Percentiles rank a stretch among this genome's conserved stretches.
phyloP scores from a whole-genome alignment of 495 filamentous ascomycete species.

The Oidiodendron maius region DNA sequence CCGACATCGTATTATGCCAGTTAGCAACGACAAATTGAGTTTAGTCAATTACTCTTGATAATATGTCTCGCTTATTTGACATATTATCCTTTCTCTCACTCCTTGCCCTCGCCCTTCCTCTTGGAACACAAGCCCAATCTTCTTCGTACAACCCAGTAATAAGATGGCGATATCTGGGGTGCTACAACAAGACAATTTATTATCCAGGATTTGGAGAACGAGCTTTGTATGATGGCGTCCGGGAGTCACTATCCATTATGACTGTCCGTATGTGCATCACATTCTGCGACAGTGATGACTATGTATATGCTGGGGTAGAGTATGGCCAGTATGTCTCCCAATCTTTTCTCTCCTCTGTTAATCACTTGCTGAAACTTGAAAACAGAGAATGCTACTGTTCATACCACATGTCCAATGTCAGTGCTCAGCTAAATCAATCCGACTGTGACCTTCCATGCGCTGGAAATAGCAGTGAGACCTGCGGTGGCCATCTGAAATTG shows the following conservation, averaged over 20 bases:
- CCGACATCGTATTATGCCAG: too few species aligned
- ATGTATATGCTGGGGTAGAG: constrained; percentile 41
- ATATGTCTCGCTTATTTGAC: too few species aligned
- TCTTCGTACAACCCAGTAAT: neutral
- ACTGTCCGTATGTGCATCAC: constrained; percentile 35
- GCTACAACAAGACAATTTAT: constrained; percentile 40
- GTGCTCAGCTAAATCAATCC: constrained; percentile 26
- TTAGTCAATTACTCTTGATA: too few species aligned
- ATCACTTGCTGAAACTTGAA: neutral
- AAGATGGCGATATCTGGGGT: constrained; percentile 32
- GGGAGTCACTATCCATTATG: constrained; percentile 26
- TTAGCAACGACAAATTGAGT: too few species aligned
- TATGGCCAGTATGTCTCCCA: constrained; percentile 32
- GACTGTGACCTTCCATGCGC: constrained; percentile 38
- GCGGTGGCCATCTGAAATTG: constrained; percentile 37
- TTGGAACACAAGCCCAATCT: neutral
- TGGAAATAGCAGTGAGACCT: constrained; percentile 34
- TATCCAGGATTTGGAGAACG: constrained; percentile 22
- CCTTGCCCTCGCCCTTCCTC: neutral
- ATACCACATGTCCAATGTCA: constrained; percentile 26
- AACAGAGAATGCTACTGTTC: constrained; percentile 47
- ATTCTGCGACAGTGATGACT: constrained; percentile 29
- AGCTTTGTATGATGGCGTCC: constrained; percentile 30
- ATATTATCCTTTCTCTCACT: neutral
- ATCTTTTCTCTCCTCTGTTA: neutral